Evolutionary conservation across 495 filamentous ascomycete genomes (phyloP).

Genomic region (Cercophora samala): DNA sequence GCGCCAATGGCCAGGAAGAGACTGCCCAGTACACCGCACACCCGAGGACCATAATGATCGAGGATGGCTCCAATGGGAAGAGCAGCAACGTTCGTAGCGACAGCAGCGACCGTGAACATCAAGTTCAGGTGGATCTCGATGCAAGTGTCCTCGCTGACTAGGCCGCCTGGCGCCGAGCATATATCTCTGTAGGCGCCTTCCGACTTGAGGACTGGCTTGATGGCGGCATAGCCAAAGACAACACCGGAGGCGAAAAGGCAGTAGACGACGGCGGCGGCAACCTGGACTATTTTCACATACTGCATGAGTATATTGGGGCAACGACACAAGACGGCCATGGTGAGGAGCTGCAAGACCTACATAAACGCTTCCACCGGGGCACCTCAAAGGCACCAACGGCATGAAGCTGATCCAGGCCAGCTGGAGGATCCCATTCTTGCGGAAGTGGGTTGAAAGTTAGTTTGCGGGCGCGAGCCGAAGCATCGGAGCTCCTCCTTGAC

Average conservation of each 20-base stretch:
- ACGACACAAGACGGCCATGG: background rate
- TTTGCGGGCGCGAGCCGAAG: slow-evolving; percentile 42
- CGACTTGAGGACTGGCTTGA: slow-evolving; percentile 75
- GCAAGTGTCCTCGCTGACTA: slow-evolving; percentile 57
- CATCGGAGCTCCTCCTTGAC: slow-evolving; percentile 42
- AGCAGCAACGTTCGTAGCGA: slow-evolving; percentile 74
- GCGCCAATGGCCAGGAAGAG: slow-evolving; percentile 67
- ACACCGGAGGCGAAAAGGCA: slow-evolving; percentile 78
- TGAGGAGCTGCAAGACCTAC: slow-evolving; percentile 42
- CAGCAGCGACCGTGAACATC: slow-evolving; percentile 93
- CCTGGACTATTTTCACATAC: slow-evolving; percentile 48
- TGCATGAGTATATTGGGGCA: slow-evolving; percentile 2
- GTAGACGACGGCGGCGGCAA: slow-evolving; percentile 65
- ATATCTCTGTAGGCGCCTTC: slow-evolving; percentile 69
- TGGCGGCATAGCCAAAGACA: slow-evolving; percentile 79
- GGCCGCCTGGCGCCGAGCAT: slow-evolving; percentile 48
- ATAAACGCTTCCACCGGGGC: slow-evolving; percentile 57
- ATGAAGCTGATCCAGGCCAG: slow-evolving; percentile 35
- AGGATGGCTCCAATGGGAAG: slow-evolving; percentile 82
- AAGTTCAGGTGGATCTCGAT: slow-evolving; percentile 82
- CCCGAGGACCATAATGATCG: slow-evolving; percentile 75
- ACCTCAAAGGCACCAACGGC: slow-evolving; percentile 70
- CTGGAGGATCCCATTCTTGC: slow-evolving; percentile 45
- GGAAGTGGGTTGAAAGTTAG: slow-evolving; percentile 55
- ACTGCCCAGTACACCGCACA: slow-evolving; percentile 70